These are phyloP conservation scores for Neoascochyta sp. DNA, from an alignment of 2,329 filamentous ascomycete genomes.

Conservation along the genomic window DNA sequence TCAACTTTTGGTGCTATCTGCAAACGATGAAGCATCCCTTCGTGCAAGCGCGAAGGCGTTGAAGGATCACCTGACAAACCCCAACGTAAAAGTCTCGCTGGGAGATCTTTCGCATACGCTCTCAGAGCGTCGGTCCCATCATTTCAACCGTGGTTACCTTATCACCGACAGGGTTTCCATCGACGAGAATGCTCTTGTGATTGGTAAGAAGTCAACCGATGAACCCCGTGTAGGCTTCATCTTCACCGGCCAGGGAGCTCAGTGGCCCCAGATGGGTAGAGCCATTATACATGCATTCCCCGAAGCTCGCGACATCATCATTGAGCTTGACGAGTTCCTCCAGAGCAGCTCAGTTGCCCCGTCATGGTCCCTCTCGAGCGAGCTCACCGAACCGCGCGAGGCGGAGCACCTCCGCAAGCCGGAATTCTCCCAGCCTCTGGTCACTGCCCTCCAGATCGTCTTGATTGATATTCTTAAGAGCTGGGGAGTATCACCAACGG, in stretches of 20 bases:
- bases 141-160: slow-evolving; percentile 7
- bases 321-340: slow-evolving; percentile 8
- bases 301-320: slow-evolving; percentile 2
- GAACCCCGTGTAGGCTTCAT: slow-evolving; percentile 11
- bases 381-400: slow-evolving; percentile 5
- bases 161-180: slow-evolving; percentile 1
- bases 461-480: slow-evolving; percentile 5
- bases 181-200: neutral
- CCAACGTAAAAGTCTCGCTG: slow-evolving; percentile 1
- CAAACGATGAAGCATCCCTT: slow-evolving; percentile 7
- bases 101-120: slow-evolving; percentile 14
- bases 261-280: slow-evolving; percentile 17
- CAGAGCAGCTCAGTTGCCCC: slow-evolving; percentile 2
- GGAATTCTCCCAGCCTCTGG: slow-evolving; percentile 14
- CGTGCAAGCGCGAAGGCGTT: neutral
- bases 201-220: neutral
- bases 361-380: slow-evolving; percentile 7
- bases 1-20: slow-evolving; percentile 4
- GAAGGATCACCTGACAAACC: slow-evolving; percentile 2
- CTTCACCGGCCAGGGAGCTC: slow-evolving; percentile 27
- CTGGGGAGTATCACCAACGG: slow-evolving; percentile 8
- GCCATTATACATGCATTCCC: slow-evolving; percentile 7
- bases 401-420: slow-evolving; percentile 1
- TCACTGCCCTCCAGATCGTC: slow-evolving; percentile 14
- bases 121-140: slow-evolving; percentile 4